Evolutionary conservation across 1,284 basidiomycete species (phyloP).

Genomic region (Apiotrichum brassicae): DNA sequence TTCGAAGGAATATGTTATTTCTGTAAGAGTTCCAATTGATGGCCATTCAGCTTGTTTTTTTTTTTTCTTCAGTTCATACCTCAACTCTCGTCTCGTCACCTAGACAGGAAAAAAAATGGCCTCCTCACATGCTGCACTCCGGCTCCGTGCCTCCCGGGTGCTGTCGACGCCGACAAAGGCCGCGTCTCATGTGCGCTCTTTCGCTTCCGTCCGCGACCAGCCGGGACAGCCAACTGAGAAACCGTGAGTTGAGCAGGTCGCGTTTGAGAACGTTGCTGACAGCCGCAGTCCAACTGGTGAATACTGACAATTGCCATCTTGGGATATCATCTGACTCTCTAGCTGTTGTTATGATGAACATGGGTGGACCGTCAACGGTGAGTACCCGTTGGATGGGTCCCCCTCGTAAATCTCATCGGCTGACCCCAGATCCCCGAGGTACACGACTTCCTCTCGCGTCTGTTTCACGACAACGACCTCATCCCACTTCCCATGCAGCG

Average conservation of each 20-base stretch:
- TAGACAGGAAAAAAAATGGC: no score
- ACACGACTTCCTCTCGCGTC: conserved; percentile 80
- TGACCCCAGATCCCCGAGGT: conserved; percentile 69
- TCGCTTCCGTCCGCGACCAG: conserved; percentile 12
- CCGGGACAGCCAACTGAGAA: conserved; percentile 3
- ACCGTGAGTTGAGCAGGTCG: conserved; percentile 1
- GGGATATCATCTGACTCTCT: neutral
- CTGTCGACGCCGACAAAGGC: no score
- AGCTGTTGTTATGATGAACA: conserved; percentile 96
- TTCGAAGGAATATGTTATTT: no score
- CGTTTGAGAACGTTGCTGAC: neutral
- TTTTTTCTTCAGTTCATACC: no score
- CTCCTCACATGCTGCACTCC: no score
- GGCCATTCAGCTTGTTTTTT: no score
- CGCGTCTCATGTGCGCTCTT: neutral
- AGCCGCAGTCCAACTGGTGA: conserved; percentile 11
- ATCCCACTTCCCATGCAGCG: conserved; percentile 93
- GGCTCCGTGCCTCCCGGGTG: no score
- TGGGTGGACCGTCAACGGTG: conserved; percentile 93
- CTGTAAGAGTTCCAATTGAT: no score
- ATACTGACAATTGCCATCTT: neutral
- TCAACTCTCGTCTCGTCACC: no score
- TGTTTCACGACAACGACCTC: conserved; percentile 92
- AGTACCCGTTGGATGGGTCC: no score
- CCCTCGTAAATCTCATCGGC: no score